Base-by-base conservation (phyloP, 148 eudicot species). In the Gaultheria prostrata region DNA sequence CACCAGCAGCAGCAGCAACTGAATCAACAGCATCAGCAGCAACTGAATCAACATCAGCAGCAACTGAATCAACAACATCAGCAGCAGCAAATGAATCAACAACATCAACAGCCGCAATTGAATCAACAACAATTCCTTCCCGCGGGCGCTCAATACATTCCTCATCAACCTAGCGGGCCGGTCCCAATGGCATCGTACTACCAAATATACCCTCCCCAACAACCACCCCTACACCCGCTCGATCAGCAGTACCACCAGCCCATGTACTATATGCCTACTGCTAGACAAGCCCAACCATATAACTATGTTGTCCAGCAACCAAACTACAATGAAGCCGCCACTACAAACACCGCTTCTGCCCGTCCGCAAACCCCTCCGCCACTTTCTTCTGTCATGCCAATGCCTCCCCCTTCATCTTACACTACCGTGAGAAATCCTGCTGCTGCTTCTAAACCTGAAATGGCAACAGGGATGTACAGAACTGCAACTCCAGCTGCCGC, bases 151-250 rank as follows among this genome's bases (percentile, higher is more conserved):
- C 98, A 95, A 28, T 95, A 83, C 80, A 89, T 95, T 53, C 92
- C 86, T 0, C 93, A 87, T 20, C 88, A 85, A 32, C 90, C 94
- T 56, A 39, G 90, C 2, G 92, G 95, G 54, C 88, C 88, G 0
- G 79, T 91, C 83, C 95, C 98, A 17, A 70, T 89, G 24, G n/a
- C 86, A 10, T 82, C 89, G 2, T 94, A 93, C 83, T 95, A 93
- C 82, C 91, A 91, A 2, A 72, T 94, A 43, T 95, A 95, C 78
- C 95, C 92, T 82, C 86, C 95, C 54, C 98, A 93, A 85, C 96
- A 94, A 63, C 87, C 87, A 21, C 89, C 86, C 39, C 90, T 88
- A 26, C 87, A 80, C 1, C 61, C 39, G 3, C 78, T 89, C 1
- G 90, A 90, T 49, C 92, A 90, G 56, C 97, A 91, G 54, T 91